Evolutionary conservation across 495 filamentous ascomycete genomes (phyloP).

Genomic region (Tuber aestivum): DNA sequence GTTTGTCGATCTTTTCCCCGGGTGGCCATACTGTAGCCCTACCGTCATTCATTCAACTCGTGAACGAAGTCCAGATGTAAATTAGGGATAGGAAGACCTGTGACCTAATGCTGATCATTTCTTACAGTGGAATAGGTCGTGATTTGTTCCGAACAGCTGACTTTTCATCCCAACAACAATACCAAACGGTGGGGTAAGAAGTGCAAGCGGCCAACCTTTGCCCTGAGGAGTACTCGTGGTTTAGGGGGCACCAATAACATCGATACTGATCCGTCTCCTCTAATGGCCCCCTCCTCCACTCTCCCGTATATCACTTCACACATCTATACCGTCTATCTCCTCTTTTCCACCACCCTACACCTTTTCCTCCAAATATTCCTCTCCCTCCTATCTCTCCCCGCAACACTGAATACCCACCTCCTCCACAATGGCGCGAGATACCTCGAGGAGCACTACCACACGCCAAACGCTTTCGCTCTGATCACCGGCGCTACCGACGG

Average conservation of each 20-base stretch:
- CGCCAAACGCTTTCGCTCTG: slow-evolving; percentile 50
- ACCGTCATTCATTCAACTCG: too few species aligned
- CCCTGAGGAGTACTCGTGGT: background rate
- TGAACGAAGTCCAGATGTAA: too few species aligned
- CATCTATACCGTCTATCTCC: background rate
- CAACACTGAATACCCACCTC: slow-evolving; percentile 24
- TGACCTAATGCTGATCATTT: too few species aligned
- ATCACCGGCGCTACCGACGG: slow-evolving; percentile 58
- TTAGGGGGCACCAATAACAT: background rate
- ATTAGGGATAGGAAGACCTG: too few species aligned
- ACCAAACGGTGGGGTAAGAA: too few species aligned
- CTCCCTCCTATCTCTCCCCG: slow-evolving; percentile 24
- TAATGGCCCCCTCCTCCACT: background rate
- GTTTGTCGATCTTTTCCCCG: too few species aligned
- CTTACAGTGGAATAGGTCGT: too few species aligned
- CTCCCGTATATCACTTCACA: background rate
- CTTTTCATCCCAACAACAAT: too few species aligned
- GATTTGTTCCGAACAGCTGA: too few species aligned
- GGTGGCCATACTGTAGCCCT: too few species aligned
- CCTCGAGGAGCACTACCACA: slow-evolving; percentile 16
- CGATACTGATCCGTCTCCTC: background rate
- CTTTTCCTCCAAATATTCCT: slow-evolving; percentile 14
- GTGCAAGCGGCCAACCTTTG: background rate
- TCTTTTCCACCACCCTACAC: slow-evolving; percentile 10
- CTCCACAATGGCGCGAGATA: slow-evolving; percentile 20